Base-by-base conservation (phyloP, 2,329 filamentous ascomycete genomes). In the Aureobasidium lini region DNA sequence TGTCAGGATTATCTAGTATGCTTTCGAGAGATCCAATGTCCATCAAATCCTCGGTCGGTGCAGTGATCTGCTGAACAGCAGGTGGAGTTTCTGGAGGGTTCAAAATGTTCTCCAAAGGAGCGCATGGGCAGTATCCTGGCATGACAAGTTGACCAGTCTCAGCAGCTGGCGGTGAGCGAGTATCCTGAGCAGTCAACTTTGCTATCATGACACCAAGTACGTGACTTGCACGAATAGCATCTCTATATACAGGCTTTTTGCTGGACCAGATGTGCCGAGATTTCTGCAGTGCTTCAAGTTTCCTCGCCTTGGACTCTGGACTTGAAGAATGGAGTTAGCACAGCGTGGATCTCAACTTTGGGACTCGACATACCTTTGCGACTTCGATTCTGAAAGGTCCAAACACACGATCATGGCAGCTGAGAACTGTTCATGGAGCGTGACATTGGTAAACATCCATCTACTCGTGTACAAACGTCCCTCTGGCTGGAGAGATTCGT, bases 321-420 rank as follows among this genome's bases (percentile, higher is more conserved):
- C 59, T 57, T n/a, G 9, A 28, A 10, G 2, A 5, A 11, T 0
- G 31, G 28, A 36, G 36, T 28, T 6, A 28, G 8, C 13, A 28
- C 15, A 28, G 44, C 28, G 8, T 3, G 28, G 6, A 13, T n/a
- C 5, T 2, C 5, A 48, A 9, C 3, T 9, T 1, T 16, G 11
- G 2, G 3, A 9, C 7, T 1, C 8, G 23, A 18, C n/a, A 32
- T 46, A 53, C 43, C 48, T 57, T 18, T 42, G 39, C 13, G 16
- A 18, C 11, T 3, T 50, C 15, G 60, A 57, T 16, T 61, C 52
- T 3, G 36, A 23, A 18, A 77, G 47, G 58, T 75, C 74, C 15
- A 73, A 66, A 60, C 74, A 77, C 1, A 77, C 54, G 5, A 77
- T 64, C 64, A 73, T 76, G 13, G 72, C 73, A 5, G 72, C 75